These are phyloP conservation scores for Corylus americana DNA, from an alignment of 306 rosid genomes.

Conservation along the genomic window DNA sequence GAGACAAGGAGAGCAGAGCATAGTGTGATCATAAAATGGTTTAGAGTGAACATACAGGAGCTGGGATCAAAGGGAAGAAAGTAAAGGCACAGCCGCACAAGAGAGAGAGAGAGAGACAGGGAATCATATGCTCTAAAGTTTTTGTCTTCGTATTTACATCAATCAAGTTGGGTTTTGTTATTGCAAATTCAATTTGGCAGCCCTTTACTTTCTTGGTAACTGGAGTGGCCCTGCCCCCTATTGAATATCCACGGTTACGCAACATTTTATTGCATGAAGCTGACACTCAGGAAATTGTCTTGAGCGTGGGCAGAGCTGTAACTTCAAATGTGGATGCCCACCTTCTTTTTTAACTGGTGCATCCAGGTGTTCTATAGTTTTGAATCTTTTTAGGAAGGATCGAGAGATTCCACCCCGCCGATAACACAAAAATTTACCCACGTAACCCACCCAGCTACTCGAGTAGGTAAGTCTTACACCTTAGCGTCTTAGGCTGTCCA, in stretches of 20 bases:
- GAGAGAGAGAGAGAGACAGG: conserved; percentile 13
- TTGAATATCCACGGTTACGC: neutral
- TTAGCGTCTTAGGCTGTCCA: too few relatives aligned
- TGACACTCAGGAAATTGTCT: neutral
- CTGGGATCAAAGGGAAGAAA: conserved; percentile 21
- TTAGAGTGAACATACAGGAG: conserved; percentile 18
- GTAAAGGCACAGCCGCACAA: conserved; percentile 9
- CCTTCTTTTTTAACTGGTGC: neutral
- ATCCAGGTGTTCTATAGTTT: too few relatives aligned
- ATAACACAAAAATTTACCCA: too few relatives aligned
- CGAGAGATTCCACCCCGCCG: too few relatives aligned
- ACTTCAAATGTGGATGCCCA: neutral
- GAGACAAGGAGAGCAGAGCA: conserved; percentile 33
- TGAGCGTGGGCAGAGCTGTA: neutral
- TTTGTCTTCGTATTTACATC: conserved; percentile 16
- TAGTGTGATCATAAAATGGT: conserved; percentile 32
- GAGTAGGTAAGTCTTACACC: too few relatives aligned
- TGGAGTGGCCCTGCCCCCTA: neutral
- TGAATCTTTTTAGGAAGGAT: too few relatives aligned
- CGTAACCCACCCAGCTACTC: too few relatives aligned
- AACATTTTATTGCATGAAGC: neutral
- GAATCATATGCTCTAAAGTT: conserved; percentile 36
- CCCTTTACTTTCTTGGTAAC: conserved; percentile 18
- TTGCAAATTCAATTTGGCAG: conserved; percentile 5
- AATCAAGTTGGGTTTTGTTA: conserved; percentile 17